phyloP scores from a whole-genome alignment of 2,329 filamentous ascomycete genomes.

The Cercospora sp. region DNA sequence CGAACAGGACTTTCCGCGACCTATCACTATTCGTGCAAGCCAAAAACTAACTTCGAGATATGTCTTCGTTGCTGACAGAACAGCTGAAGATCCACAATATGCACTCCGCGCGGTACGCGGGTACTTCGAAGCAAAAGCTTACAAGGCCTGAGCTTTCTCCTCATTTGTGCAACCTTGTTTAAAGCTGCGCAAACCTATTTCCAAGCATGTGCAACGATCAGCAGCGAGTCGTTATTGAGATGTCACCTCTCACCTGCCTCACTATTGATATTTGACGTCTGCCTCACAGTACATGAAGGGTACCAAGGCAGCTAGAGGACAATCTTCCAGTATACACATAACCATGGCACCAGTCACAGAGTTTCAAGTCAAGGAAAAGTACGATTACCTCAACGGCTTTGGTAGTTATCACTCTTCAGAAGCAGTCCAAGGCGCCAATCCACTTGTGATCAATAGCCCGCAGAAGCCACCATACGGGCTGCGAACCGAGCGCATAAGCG shows the following conservation, averaged over 20 bases:
- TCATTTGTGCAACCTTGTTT: not conserved
- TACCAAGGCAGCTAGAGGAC: not conserved
- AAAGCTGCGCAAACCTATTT: not conserved
- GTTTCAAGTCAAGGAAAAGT: conserved; percentile 64
- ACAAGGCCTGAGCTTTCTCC: not conserved
- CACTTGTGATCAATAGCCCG: conserved; percentile 73
- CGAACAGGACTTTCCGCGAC: too few species aligned
- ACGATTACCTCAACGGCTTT: conserved; percentile 76
- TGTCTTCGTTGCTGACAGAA: not conserved
- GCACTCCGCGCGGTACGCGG: not conserved
- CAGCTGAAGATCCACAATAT: not conserved
- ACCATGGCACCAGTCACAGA: conserved; percentile 53
- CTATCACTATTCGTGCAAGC: not conserved
- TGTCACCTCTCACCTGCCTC: not conserved
- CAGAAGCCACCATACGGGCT: conserved; percentile 75
- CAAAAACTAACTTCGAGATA: not conserved
- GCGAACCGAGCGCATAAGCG: conserved; percentile 68
- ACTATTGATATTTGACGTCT: not conserved
- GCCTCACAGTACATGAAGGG: not conserved
- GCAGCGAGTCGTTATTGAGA: not conserved
- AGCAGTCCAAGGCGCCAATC: conserved; percentile 70
- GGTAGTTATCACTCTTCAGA: conserved; percentile 76
- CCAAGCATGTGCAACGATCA: not conserved
- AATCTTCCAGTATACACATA: conserved; percentile 18
- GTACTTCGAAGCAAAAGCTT: not conserved